Base-by-base conservation (phyloP, 2,329 filamentous ascomycete species). In the Diaporthe citriasiana region DNA sequence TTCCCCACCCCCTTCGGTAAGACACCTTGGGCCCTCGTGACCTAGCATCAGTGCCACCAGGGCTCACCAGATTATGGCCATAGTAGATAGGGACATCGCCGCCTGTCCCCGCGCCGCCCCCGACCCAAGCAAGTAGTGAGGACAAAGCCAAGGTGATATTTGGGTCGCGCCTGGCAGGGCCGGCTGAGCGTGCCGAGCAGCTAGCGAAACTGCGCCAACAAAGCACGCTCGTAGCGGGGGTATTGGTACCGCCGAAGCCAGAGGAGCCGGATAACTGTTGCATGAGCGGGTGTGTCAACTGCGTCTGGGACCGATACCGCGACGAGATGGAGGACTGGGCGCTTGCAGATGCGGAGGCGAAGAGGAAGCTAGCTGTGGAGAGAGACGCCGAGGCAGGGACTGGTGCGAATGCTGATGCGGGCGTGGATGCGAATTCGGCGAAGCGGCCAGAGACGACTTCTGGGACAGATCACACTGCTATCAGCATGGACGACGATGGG, bases 221-320 rank as follows among this genome's bases (percentile, higher is more conserved):
- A 75, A 91, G 91, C 66, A 89, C 86, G 12, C 86, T 91, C 75
- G 87, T 98, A 72, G 95, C 94, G 1, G 96, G 95, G 4, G 89
- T 98, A 0, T 84, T 91, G 25, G 93, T 98, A 6, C 97, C 97
- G 2, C 95, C 95, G 0, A 90, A 90, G 63, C 97, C 97, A 1
- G 89, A 91, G 63, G 96, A 99, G 83, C 97, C 97, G 4, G 97
- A 98, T 80, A 98, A 99, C 81, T 99, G 97, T 88, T 99, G 97
- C 84, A 99, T 99, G 97, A 97, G 94, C 80, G 97, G 97, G 4
- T 99, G 97, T 82, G 96, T 98, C 65, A 95, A 98, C 82, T 99
- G 97, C 82, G 97, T 98, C 3, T 98, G 95, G 95, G 95, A 98
- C 79, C 87, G 91, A 70, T 98, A 92, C 83, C 89, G 95, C 12